Evolutionary conservation across 2,329 filamentous ascomycete species (phyloP), one percentile per base, ranked within the genome.

Genomic region (Lasiodiplodia citricola): DNA sequence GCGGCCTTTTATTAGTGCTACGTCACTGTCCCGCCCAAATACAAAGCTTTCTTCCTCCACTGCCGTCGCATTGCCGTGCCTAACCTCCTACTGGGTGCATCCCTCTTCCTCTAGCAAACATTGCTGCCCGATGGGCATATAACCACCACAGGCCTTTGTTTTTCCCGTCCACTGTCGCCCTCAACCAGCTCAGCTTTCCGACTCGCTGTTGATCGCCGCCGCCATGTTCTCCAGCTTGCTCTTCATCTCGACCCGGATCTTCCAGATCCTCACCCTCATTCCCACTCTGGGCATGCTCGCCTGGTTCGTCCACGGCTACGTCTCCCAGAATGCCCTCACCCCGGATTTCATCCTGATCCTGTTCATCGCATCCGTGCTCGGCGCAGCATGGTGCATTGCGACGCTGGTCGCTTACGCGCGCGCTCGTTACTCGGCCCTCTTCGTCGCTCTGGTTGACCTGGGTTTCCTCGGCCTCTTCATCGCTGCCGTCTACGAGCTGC

Each of bases 401-500:
- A 91, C 88, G 2, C 78, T 89, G 23, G 82, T 91, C 78, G 84
- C 86, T 68, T 88, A 88, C 75, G 80, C 84, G 21, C 86, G 86
- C 70, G 87, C 87, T 58, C 83, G 85, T 67, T 87, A 88, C 76
- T 88, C 87, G 8, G 87, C 82, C 67, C 73, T 80, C 68, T 90
- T 90, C 78, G 87, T 90, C 73, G 84, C 86, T 21, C 85, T 89
- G 72, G 78, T 90, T 72, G 88, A 90, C 74, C 82, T 90, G 28
- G 83, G 83, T 76, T 89, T 90, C 80, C 82, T 90, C 69, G 88
- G 88, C 71, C 86, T 86, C n/a, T 85, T 90, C 77, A 88, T 90
- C 69, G 88, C 86, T 4, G 85, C 81, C 28, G 87, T 89, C 69
- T 88, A 88, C 73, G 81, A 85, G 67, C 81, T 90, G 56, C 84